These are phyloP conservation scores for Anisodus tanguticus DNA, from an alignment of 257 asterid genomes.

Conservation along the genomic window DNA sequence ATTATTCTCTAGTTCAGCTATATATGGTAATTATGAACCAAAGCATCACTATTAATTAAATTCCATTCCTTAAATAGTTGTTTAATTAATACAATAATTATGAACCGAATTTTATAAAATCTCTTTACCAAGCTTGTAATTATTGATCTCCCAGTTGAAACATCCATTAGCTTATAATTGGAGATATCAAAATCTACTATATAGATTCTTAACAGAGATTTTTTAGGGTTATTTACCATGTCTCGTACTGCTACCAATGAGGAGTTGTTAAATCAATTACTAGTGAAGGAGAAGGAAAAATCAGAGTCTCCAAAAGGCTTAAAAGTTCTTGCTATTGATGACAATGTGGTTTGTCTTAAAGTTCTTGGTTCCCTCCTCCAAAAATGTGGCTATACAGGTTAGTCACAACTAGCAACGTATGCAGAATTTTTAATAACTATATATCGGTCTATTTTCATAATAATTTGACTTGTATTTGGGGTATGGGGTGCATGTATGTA, in stretches of 20 bases:
- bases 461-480: not conserved
- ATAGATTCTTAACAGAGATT: not conserved
- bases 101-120: no score
- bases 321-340: conserved; percentile 38
- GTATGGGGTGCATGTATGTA: not conserved
- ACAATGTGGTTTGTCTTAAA: conserved; percentile 28
- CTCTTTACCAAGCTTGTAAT: not conserved
- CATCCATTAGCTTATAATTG: not conserved
- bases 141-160: not conserved
- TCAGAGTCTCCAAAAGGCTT: not conserved
- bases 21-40: not conserved
- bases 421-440: not conserved
- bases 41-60: not conserved
- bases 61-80: not conserved
- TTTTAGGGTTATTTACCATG: not conserved
- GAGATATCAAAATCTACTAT: not conserved
- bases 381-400: conserved; percentile 38
- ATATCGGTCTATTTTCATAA: not conserved
- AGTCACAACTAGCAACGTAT: not conserved
- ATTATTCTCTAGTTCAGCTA: no score
- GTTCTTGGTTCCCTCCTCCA: not conserved
- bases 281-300: not conserved
- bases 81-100: no score
- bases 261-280: not conserved
- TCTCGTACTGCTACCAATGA: not conserved